These are phyloP conservation scores for Chenopodium suecicum DNA, from an alignment of 148 eudicot species.

Conservation along the genomic window DNA sequence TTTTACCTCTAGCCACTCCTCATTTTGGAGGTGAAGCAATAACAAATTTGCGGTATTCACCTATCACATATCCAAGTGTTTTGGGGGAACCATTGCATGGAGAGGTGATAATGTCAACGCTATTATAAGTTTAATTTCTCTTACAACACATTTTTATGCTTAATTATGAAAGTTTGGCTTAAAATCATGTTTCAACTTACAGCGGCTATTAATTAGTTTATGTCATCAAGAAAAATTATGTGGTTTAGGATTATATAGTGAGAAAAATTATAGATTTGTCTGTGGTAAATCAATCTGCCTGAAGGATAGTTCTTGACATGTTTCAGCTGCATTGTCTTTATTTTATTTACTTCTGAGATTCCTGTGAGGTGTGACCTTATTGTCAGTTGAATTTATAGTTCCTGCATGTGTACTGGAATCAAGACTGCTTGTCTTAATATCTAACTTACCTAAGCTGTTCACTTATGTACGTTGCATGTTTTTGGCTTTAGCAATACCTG, in stretches of 20 bases:
- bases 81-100: slow-evolving; percentile 98
- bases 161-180: neutral
- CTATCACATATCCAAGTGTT: slow-evolving; percentile 97
- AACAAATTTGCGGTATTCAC: slow-evolving; percentile 74
- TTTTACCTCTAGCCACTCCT: slow-evolving; percentile 63
- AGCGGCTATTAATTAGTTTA: neutral
- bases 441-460: neutral
- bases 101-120: slow-evolving; percentile 57
- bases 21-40: slow-evolving; percentile 66
- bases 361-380: neutral
- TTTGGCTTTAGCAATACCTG: neutral
- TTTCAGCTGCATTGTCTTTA: neutral
- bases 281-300: neutral
- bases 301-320: neutral
- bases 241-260: neutral
- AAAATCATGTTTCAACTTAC: neutral
- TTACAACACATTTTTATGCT: neutral
- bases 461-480: neutral
- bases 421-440: neutral
- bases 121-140: neutral
- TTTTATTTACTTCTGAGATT: neutral
- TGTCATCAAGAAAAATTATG: neutral
- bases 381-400: neutral
- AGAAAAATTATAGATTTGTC: neutral
- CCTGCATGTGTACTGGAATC: neutral